phyloP scores from a whole-genome alignment of 768 basidiomycete genomes.

The Boletus sensibilis region DNA sequence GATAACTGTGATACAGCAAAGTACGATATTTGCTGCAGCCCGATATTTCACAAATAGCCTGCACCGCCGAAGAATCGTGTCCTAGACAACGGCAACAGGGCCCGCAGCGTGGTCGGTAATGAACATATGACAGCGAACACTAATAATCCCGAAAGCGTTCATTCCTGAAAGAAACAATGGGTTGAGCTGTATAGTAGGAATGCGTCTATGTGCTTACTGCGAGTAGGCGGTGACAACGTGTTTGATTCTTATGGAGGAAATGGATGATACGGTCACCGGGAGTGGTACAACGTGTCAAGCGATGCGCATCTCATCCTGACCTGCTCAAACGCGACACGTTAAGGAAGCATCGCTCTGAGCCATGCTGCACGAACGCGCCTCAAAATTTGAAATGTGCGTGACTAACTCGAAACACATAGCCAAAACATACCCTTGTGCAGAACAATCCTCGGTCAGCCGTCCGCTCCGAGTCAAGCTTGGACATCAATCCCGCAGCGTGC shows the following conservation, averaged over 20 bases:
- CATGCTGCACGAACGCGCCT: slow-evolving; percentile 1
- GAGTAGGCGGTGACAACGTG: slow-evolving; percentile 3
- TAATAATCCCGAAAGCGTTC: background rate
- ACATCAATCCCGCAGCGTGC: background rate
- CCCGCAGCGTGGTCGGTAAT: background rate
- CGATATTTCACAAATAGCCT: background rate
- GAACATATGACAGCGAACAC: background rate
- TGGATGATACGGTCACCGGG: background rate
- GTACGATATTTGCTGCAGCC: background rate
- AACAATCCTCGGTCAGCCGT: background rate
- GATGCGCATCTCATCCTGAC: background rate
- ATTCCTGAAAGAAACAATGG: background rate
- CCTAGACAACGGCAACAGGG: background rate
- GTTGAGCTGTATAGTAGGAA: background rate
- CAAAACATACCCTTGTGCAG: background rate
- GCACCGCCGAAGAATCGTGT: background rate
- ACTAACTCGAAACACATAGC: background rate
- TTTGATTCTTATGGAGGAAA: background rate
- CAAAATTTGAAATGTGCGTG: slow-evolving; percentile 1
- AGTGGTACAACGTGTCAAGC: slow-evolving; percentile 1
- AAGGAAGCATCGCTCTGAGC: slow-evolving; percentile 4
- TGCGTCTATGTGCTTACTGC: background rate
- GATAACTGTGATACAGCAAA: slow-evolving; percentile 18
- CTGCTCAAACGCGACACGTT: background rate
- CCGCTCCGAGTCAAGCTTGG: background rate